These are phyloP conservation scores for Talaromyces amestolkiae DNA, from an alignment of 2,329 filamentous ascomycete species.

Conservation along the genomic window DNA sequence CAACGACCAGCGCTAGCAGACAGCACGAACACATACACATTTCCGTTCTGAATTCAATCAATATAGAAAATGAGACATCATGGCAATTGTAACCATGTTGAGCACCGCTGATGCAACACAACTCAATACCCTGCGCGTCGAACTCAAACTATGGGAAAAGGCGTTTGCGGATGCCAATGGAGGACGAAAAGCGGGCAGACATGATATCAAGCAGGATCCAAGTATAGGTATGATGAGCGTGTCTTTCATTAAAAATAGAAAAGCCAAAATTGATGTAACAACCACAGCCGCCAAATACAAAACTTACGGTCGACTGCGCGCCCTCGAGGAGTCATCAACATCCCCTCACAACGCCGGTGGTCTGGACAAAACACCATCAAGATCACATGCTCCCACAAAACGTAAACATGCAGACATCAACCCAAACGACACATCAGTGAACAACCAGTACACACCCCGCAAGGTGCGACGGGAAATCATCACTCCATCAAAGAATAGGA, in stretches of 20 bases:
- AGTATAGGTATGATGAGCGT: constrained; percentile 38
- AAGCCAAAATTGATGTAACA: too few species aligned
- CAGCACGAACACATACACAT: neutral
- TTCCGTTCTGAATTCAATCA: neutral
- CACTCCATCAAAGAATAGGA: constrained; percentile 38
- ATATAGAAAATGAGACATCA: constrained; percentile 3
- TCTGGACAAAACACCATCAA: constrained; percentile 23
- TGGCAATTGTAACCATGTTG: constrained; percentile 21
- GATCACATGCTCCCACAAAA: constrained; percentile 26
- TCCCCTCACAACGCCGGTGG: constrained; percentile 15
- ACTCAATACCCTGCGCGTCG: constrained; percentile 38
- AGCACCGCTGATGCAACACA: constrained; percentile 28
- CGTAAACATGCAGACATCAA: constrained; percentile 34
- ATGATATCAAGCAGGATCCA: constrained; percentile 49
- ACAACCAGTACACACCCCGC: constrained; percentile 8
- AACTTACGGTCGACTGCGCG: constrained; percentile 44
- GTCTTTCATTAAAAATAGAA: too few species aligned
- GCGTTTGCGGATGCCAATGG: constrained; percentile 43
- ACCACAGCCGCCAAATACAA: constrained; percentile 48
- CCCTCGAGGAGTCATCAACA: constrained; percentile 30
- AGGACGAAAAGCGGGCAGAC: constrained; percentile 45
- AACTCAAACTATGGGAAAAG: constrained; percentile 50
- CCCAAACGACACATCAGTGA: constrained; percentile 19
- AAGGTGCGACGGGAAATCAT: constrained; percentile 18
- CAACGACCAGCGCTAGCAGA: neutral